phyloP scores from a whole-genome alignment of 768 basidiomycete genomes.

The Boletus subparvulus region DNA sequence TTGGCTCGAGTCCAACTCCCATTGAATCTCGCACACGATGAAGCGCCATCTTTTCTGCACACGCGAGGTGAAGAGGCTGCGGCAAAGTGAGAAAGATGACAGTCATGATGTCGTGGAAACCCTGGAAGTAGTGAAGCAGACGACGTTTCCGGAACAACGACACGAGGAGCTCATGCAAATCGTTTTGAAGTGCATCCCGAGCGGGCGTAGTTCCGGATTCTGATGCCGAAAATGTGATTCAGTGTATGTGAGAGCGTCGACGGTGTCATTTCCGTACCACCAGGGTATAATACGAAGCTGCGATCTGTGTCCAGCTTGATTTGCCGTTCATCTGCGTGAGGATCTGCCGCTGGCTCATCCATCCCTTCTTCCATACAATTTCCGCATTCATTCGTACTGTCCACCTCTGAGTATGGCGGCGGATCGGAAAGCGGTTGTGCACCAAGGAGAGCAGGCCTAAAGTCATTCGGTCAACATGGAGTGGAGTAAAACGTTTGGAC shows the following conservation, averaged over 20 bases:
- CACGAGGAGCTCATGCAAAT: slow-evolving; percentile 72
- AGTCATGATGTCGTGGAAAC: slow-evolving; percentile 90
- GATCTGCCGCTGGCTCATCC: slow-evolving; percentile 2
- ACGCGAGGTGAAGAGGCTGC: slow-evolving; percentile 51
- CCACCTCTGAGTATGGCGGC: slow-evolving; percentile 27
- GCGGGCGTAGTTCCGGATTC: slow-evolving; percentile 14
- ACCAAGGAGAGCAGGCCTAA: slow-evolving; percentile 32
- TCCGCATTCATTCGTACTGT: slow-evolving; percentile 6
- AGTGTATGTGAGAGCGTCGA: slow-evolving; percentile 10
- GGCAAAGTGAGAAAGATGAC: slow-evolving; percentile 79
- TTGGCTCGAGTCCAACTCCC: slow-evolving; percentile 79
- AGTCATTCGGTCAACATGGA: slow-evolving; percentile 20
- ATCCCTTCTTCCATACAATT: neutral
- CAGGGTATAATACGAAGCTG: slow-evolving; percentile 91
- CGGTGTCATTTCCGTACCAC: slow-evolving; percentile 49
- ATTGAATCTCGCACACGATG: slow-evolving; percentile 76
- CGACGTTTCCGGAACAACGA: slow-evolving; percentile 71
- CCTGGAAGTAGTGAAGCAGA: slow-evolving; percentile 82
- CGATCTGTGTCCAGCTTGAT: slow-evolving; percentile 88
- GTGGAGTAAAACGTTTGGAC: slow-evolving; percentile 3
- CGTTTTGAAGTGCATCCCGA: slow-evolving; percentile 57
- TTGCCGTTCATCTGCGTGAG: slow-evolving; percentile 82
- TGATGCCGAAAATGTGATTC: slow-evolving; percentile 12
- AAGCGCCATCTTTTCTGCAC: slow-evolving; percentile 42
- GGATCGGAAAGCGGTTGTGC: slow-evolving; percentile 42